These are phyloP conservation scores for Pharus latifolius DNA, from an alignment of 176 grass and related monocot species.

Conservation along the genomic window DNA sequence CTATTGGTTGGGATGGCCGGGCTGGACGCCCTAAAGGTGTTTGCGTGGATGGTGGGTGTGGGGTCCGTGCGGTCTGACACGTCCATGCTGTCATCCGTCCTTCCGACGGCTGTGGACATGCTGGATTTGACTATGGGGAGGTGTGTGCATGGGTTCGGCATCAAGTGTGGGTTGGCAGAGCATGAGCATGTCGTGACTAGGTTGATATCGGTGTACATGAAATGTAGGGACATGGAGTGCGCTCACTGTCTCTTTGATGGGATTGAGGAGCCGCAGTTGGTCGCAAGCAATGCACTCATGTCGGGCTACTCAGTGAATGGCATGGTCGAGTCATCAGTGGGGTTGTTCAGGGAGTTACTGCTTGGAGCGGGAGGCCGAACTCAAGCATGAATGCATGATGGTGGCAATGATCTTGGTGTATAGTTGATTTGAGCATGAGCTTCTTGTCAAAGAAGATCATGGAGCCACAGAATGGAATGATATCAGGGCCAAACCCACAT, in stretches of 20 bases:
- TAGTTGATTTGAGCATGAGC: slow-evolving; percentile 14
- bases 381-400: slow-evolving; percentile 10
- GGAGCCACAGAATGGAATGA: slow-evolving; percentile 37
- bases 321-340: slow-evolving; percentile 10
- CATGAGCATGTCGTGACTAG: slow-evolving; percentile 9
- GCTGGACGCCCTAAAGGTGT: slow-evolving; percentile 17
- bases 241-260: slow-evolving; percentile 25
- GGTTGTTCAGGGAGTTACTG: slow-evolving; percentile 26
- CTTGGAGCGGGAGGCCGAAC: slow-evolving; percentile 16
- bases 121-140: slow-evolving; percentile 22
- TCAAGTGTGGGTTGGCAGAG: neutral
- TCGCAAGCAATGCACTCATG: slow-evolving; percentile 32
- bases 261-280: slow-evolving; percentile 19
- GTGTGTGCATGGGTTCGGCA: slow-evolving; percentile 25
- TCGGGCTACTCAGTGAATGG: slow-evolving; percentile 26
- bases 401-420: slow-evolving; percentile 28
- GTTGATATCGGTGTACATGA: slow-evolving; percentile 36
- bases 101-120: slow-evolving; percentile 31
- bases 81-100: slow-evolving; percentile 25
- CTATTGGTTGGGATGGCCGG: slow-evolving; percentile 27
- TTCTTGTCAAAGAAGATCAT: slow-evolving; percentile 20
- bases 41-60: slow-evolving; percentile 22
- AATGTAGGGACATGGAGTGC: slow-evolving; percentile 11
- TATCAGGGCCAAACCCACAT: no score
- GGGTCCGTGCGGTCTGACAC: slow-evolving; percentile 21